phyloP scores from a whole-genome alignment of 1,139 yeast genomes.

The Kodamaea plutei region DNA sequence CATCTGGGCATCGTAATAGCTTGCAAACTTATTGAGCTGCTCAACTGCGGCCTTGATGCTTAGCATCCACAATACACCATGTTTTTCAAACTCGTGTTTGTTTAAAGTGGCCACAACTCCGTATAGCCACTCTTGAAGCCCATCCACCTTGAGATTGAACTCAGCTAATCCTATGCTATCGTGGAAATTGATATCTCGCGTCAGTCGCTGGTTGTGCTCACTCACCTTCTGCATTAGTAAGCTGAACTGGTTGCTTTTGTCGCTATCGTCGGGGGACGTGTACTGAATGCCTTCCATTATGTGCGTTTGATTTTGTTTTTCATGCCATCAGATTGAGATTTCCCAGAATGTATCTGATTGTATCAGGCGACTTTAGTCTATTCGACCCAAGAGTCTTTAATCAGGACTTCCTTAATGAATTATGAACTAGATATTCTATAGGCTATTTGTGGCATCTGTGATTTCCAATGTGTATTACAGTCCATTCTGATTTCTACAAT shows the following conservation, averaged over 20 bases:
- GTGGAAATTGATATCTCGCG: slow-evolving; percentile 66
- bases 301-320: neutral
- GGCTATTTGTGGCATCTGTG: too few relatives aligned
- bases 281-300: slow-evolving; percentile 1
- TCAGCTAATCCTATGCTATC: slow-evolving; percentile 17
- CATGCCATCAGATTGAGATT: too few relatives aligned
- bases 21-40: slow-evolving; percentile 11
- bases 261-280: slow-evolving; percentile 7
- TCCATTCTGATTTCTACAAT: too few relatives aligned
- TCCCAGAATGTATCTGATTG: too few relatives aligned
- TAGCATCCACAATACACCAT: slow-evolving; percentile 20
- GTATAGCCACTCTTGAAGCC: slow-evolving; percentile 19
- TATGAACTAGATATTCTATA: too few relatives aligned
- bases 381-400: too few relatives aligned
- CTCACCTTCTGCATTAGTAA: slow-evolving; percentile 2
- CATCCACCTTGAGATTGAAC: slow-evolving; percentile 13
- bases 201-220: slow-evolving; percentile 43
- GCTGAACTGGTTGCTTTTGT: slow-evolving; percentile 4
- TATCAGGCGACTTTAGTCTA: too few relatives aligned
- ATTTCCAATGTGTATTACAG: too few relatives aligned
- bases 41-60: slow-evolving; percentile 13
- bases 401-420: too few relatives aligned
- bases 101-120: slow-evolving; percentile 14
- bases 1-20: slow-evolving; percentile 10
- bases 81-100: slow-evolving; percentile 11